phyloP scores from a whole-genome alignment of 495 filamentous ascomycete species.

The Viridothelium virens region DNA sequence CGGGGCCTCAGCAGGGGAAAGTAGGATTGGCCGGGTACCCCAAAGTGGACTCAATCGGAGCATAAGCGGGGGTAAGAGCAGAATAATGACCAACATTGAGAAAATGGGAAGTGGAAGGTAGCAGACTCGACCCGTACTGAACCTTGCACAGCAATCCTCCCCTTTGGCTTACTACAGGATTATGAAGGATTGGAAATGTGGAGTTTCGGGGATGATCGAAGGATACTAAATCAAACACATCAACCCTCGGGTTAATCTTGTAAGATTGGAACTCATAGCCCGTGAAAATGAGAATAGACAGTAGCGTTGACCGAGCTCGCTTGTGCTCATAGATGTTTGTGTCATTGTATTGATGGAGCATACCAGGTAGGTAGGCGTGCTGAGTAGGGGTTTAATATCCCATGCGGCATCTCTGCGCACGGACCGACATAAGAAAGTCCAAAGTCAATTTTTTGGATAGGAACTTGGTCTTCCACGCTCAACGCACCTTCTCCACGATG shows the following conservation, averaged over 20 bases:
- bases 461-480: neutral
- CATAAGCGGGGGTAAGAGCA: slow-evolving; percentile 34
- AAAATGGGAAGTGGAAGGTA: slow-evolving; percentile 36
- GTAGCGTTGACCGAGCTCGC: no score
- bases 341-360: no score
- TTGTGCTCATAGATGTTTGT: no score
- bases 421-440: neutral
- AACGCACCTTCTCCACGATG: neutral
- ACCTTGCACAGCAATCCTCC: neutral
- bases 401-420: neutral
- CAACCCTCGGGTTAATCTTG: no score
- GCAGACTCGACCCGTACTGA: neutral
- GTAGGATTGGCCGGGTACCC: slow-evolving; percentile 36
- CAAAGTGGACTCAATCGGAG: slow-evolving; percentile 22
- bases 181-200: neutral
- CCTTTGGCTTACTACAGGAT: no score
- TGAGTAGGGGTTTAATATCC: no score
- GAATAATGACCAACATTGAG: slow-evolving; percentile 43
- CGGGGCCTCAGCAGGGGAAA: slow-evolving; percentile 25
- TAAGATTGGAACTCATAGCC: no score
- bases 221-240: no score
- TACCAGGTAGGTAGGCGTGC: no score
- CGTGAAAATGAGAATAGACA: no score
- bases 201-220: no score
- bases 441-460: neutral